phyloP scores from a whole-genome alignment of 1,139 yeast species.

The Pichia sp. region DNA sequence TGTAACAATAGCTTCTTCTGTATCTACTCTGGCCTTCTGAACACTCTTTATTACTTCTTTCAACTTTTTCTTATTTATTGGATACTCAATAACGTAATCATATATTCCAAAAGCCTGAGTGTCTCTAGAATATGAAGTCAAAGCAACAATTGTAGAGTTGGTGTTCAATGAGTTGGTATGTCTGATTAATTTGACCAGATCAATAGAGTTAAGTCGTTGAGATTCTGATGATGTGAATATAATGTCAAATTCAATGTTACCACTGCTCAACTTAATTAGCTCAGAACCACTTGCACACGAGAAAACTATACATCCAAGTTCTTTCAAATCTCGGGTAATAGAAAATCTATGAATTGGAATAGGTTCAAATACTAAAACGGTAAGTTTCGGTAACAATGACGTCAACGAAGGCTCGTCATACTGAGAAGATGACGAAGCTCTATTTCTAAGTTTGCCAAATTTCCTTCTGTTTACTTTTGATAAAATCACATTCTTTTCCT shows the following conservation, averaged over 20 bases:
- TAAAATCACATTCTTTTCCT: constrained; percentile 51
- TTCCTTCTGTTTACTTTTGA: constrained; percentile 43
- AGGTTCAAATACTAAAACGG: constrained; percentile 76
- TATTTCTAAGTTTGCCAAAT: not conserved
- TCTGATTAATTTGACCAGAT: constrained; percentile 70
- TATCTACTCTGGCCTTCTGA: constrained; percentile 14
- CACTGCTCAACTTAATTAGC: constrained; percentile 73
- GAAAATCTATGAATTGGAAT: constrained; percentile 78
- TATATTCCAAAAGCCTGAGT: constrained; percentile 57
- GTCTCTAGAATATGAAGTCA: constrained; percentile 70
- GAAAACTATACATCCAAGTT: constrained; percentile 77
- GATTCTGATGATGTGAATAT: constrained; percentile 73
- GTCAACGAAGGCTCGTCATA: not conserved
- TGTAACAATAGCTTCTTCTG: constrained; percentile 31
- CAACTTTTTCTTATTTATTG: constrained; percentile 50
- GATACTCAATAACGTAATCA: constrained; percentile 72
- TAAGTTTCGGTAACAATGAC: constrained; percentile 13
- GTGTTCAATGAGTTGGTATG: constrained; percentile 74
- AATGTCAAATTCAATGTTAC: constrained; percentile 78
- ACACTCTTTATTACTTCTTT: constrained; percentile 20
- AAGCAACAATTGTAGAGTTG: constrained; percentile 71
- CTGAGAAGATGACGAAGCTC: constrained; percentile 22
- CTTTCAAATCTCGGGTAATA: constrained; percentile 59
- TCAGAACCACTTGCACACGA: constrained; percentile 80
- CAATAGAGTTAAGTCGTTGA: constrained; percentile 59